These are phyloP conservation scores for Elsinoe ampelina DNA, from an alignment of 2,329 filamentous ascomycete species.

Conservation along the genomic window DNA sequence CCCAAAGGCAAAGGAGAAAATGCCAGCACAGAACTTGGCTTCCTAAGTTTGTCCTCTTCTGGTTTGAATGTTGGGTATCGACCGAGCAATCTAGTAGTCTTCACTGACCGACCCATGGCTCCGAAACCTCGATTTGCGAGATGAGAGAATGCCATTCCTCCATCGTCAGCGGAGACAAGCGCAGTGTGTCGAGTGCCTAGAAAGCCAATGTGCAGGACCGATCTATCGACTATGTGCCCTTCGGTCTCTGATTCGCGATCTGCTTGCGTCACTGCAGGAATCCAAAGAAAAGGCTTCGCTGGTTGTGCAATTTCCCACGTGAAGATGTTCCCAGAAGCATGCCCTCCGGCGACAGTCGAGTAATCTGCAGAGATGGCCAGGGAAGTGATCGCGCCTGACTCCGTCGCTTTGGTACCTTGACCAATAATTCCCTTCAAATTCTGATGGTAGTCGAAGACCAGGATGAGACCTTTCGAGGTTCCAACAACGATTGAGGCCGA, in stretches of 20 bases:
- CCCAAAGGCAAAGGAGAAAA: constrained; percentile 85
- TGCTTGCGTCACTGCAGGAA: constrained; percentile 52
- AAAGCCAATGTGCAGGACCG: constrained; percentile 87
- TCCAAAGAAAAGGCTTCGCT: constrained; percentile 80
- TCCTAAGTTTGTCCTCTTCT: constrained; percentile 58
- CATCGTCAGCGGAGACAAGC: constrained; percentile 86
- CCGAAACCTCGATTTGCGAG: constrained; percentile 86
- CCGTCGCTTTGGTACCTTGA: constrained; percentile 84
- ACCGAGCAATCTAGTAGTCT: constrained; percentile 81
- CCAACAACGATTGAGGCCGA: constrained; percentile 83
- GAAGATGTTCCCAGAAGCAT: constrained; percentile 84
- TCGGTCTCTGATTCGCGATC: constrained; percentile 61
- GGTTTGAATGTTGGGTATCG: constrained; percentile 68
- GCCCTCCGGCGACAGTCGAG: constrained; percentile 79
- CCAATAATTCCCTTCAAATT: constrained; percentile 90
- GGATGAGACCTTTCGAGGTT: constrained; percentile 85
- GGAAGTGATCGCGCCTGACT: constrained; percentile 79
- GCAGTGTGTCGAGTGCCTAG: constrained; percentile 88
- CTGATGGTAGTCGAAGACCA: constrained; percentile 97
- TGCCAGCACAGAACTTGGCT: constrained; percentile 88
- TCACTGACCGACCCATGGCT: constrained; percentile 73
- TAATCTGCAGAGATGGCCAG: constrained; percentile 90
- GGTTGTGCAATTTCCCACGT: constrained; percentile 86
- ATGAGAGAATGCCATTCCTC: constrained; percentile 97
- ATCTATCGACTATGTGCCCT: constrained; percentile 69